Evolutionary conservation across 2,329 filamentous ascomycete genomes (phyloP).

Genomic region (Scopulariopsis brevicaulis): DNA sequence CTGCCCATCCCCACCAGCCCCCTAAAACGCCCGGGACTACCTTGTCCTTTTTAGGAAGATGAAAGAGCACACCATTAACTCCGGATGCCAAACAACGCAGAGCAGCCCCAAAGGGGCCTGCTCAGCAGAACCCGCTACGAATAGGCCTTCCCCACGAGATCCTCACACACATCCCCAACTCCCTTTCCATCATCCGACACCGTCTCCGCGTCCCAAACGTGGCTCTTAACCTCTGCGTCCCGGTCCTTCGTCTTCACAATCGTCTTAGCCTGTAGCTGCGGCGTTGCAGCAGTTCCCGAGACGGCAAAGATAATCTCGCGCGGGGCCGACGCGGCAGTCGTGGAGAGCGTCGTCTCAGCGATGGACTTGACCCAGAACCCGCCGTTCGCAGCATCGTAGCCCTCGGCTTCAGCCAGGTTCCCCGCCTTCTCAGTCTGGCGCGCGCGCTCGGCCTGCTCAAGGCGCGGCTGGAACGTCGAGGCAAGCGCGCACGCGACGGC

Average conservation of each 20-base stretch:
- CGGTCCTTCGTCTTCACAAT: neutral
- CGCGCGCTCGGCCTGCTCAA: constrained; percentile 16
- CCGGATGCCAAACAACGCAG: neutral
- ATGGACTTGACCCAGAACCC: constrained; percentile 3
- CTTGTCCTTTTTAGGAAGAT: neutral
- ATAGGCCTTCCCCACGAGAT: neutral
- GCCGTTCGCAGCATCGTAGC: neutral
- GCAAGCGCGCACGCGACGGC: constrained; percentile 28
- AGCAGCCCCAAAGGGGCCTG: neutral
- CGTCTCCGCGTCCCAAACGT: neutral
- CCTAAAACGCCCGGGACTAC: neutral
- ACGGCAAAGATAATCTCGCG: constrained; percentile 3
- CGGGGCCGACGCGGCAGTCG: neutral
- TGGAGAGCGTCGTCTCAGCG: neutral
- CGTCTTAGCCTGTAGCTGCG: neutral
- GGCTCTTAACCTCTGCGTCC: neutral
- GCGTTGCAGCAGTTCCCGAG: neutral
- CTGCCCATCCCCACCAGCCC: neutral
- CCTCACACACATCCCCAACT: neutral
- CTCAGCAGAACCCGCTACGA: neutral
- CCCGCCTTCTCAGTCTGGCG: neutral
- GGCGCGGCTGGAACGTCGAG: constrained; percentile 18
- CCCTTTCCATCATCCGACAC: neutral
- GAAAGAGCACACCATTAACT: neutral
- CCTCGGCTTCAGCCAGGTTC: neutral